These are phyloP conservation scores for Dipteronia dyeriana DNA, from an alignment of 345 rosid species.

Conservation along the genomic window DNA sequence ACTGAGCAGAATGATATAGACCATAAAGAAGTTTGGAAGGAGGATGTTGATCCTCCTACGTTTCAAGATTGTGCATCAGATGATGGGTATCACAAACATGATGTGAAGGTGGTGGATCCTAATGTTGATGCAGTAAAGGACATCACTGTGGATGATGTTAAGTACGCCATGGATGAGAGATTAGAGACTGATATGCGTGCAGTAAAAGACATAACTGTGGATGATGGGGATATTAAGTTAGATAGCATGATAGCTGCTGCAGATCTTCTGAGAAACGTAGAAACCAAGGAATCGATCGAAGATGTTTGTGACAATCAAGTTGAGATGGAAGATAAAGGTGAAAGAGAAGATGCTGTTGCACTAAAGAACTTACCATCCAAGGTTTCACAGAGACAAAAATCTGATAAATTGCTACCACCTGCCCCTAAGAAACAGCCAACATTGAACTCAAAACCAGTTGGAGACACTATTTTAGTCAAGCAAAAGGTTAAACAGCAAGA, in stretches of 20 bases:
- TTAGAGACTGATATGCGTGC: conserved; percentile 49
- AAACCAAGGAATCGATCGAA: conserved; percentile 40
- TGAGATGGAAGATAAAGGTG: conserved; percentile 47
- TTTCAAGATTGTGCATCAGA: conserved; percentile 76
- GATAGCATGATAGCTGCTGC: conserved; percentile 28
- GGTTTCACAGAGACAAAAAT: conserved; percentile 37
- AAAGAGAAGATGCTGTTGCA: conserved; percentile 34
- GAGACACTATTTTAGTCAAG: conserved; percentile 49
- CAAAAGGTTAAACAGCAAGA: conserved; percentile 69
- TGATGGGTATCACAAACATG: conserved; percentile 57
- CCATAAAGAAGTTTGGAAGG: conserved; percentile 62
- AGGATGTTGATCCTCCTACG: conserved; percentile 63
- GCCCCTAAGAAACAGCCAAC: conserved; percentile 50
- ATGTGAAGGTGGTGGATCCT: conserved; percentile 46
- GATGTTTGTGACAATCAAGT: conserved; percentile 38
- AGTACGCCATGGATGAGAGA: conserved; percentile 55
- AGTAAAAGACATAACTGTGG: conserved; percentile 88
- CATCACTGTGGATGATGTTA: conserved; percentile 91
- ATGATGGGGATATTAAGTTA: conserved; percentile 58
- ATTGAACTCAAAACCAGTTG: conserved; percentile 44
- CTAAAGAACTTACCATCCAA: conserved; percentile 45
- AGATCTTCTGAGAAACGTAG: conserved; percentile 37
- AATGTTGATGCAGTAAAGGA: conserved; percentile 75
- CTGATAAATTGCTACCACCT: conserved; percentile 53
- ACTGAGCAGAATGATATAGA: conserved; percentile 40